Conservation (phyloP, 192 early-diverging fungal genomes). For the Entophlyctis helioformis region DNA sequence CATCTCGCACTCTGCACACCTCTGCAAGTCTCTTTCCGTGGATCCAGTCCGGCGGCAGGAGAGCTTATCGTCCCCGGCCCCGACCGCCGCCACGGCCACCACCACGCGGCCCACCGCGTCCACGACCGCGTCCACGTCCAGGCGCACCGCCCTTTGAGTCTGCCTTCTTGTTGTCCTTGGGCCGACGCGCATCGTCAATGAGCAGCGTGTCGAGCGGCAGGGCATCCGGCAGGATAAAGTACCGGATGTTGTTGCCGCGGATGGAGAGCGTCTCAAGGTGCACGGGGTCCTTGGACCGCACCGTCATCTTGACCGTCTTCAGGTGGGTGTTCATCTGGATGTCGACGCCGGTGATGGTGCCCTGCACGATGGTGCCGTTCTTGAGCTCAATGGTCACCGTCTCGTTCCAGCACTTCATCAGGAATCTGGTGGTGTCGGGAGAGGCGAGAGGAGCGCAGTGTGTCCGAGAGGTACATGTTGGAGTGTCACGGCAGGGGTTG, state of each 20-base stretch:
- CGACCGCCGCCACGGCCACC: conserved; percentile 56
- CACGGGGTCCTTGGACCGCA: conserved; percentile 82
- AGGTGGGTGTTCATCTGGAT: conserved; percentile 99
- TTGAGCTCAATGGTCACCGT: conserved; percentile 98
- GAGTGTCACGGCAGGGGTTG: not conserved
- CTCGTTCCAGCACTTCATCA: conserved; percentile 96
- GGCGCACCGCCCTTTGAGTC: not conserved
- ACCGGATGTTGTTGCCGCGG: conserved; percentile 87
- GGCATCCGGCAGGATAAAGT: conserved; percentile 91
- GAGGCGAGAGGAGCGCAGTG: too few relatives aligned
- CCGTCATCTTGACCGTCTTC: conserved; percentile 97
- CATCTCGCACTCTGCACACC: too few relatives aligned
- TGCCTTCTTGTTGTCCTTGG: conserved; percentile 66
- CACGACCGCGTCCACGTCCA: conserved; percentile 26
- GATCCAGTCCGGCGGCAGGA: too few relatives aligned
- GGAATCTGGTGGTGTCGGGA: conserved; percentile 51
- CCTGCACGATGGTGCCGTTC: conserved; percentile 94
- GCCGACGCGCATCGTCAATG: conserved; percentile 89
- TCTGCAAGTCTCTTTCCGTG: too few relatives aligned
- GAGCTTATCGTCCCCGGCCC: conserved; percentile 41
- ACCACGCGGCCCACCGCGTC: conserved; percentile 63
- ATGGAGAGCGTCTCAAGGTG: conserved; percentile 87
- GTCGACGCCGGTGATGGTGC: conserved; percentile 92
- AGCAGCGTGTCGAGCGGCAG: conserved; percentile 91
- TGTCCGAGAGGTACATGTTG: not conserved